Conservation (phyloP, 495 filamentous ascomycete genomes). For the Penicillium canescens region DNA sequence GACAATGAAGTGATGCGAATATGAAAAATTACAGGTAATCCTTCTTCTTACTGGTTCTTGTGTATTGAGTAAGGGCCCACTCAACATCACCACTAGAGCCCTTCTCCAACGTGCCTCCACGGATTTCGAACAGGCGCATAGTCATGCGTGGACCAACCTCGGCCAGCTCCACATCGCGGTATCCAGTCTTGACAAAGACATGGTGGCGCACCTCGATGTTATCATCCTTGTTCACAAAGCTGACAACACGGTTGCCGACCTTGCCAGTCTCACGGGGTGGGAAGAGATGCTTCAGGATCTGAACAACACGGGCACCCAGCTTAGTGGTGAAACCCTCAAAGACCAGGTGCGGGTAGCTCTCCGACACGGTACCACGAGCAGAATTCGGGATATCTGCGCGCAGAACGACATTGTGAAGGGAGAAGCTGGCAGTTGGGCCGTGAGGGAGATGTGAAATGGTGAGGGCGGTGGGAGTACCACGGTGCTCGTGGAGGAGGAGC, state of each 20-base stretch:
- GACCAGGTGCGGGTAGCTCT: constrained; percentile 91
- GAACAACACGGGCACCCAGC: constrained; percentile 81
- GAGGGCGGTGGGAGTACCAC: constrained; percentile 87
- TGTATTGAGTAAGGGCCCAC: constrained; percentile 94
- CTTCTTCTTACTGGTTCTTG: constrained; percentile 88
- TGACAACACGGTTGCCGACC: constrained; percentile 85
- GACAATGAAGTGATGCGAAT: constrained; percentile 22
- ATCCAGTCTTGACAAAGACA: constrained; percentile 80
- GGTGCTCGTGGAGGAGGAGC: constrained; percentile 88
- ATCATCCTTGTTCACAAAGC: constrained; percentile 93
- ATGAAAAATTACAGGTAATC: constrained; percentile 69
- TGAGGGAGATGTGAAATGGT: constrained; percentile 91
- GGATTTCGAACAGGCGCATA: constrained; percentile 93
- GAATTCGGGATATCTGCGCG: constrained; percentile 91
- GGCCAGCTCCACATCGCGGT: constrained; percentile 85
- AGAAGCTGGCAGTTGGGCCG: constrained; percentile 88
- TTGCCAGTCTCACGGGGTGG: constrained; percentile 83
- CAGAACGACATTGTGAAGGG: constrained; percentile 90
- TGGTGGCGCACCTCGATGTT: constrained; percentile 85
- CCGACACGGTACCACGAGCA: constrained; percentile 84
- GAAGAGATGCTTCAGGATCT: constrained; percentile 93
- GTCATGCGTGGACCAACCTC: constrained; percentile 97
- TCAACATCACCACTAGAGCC: constrained; percentile 91
- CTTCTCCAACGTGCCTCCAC: constrained; percentile 89
- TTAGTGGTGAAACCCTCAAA: constrained; percentile 90